A percentile compares a stretch with the other conserved stretches of the same genome.
Conservation (phyloP, 371 early-diverging fungal genomes). For the Mortierella sp. region DNA sequence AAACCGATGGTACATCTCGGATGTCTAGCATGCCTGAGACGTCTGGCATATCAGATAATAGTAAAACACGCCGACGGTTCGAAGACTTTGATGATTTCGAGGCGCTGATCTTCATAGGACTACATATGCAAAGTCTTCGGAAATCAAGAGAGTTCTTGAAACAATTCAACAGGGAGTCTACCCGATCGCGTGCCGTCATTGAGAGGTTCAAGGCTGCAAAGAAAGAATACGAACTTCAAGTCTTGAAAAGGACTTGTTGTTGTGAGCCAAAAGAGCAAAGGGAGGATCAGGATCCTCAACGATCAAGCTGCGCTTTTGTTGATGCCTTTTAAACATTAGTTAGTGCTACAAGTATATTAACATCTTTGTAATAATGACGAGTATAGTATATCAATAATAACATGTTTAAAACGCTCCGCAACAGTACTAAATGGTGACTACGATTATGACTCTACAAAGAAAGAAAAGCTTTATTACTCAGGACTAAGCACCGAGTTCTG, state of each 20-base stretch:
- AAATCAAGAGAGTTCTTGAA: constrained; percentile 21
- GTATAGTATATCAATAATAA: no score
- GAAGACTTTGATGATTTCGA: constrained; percentile 23
- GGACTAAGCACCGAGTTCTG: constrained; percentile 17
- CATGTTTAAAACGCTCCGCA: no score
- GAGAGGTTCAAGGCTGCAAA: constrained; percentile 12
- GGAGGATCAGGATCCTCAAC: no score
- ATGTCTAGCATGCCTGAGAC: background rate
- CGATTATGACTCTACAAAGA: background rate
- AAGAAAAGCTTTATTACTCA: background rate
- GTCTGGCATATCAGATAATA: no score
- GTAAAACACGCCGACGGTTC: background rate
- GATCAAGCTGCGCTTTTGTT: no score
- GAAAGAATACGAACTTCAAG: constrained; percentile 8
- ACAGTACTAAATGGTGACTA: no score
- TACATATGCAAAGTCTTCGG: constrained; percentile 18
- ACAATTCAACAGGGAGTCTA: constrained; percentile 16
- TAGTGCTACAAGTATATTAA: no score
- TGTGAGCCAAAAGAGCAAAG: background rate
- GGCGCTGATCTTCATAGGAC: constrained; percentile 13
- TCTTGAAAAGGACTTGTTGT: background rate
- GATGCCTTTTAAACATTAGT: no score
- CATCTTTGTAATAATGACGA: no score
- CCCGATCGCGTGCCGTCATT: background rate
- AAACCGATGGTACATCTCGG: no score